Conservation (phyloP, 2,329 filamentous ascomycete genomes). For the Aspergillus ochraceus region DNA sequence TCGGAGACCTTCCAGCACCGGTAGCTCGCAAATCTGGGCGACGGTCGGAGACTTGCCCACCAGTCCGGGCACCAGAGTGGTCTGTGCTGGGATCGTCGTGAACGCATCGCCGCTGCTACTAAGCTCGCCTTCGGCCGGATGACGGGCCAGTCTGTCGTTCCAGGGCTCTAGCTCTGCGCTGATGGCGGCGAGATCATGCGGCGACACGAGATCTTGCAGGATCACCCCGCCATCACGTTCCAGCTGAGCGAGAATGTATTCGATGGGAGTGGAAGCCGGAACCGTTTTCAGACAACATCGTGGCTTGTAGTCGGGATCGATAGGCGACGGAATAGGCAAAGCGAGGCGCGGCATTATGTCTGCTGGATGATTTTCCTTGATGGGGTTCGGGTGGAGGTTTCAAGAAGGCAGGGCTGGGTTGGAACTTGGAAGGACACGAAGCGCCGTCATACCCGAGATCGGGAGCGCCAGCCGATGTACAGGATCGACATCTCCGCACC, state of each 20-base stretch:
- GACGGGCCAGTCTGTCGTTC: slow-evolving; percentile 5
- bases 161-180: slow-evolving; percentile 19
- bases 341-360: slow-evolving; percentile 8
- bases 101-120: slow-evolving; percentile 5
- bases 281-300: slow-evolving; percentile 21
- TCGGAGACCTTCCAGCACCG: slow-evolving; percentile 25
- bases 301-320: slow-evolving; percentile 10
- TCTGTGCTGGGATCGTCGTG: slow-evolving; percentile 26
- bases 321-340: slow-evolving; percentile 9
- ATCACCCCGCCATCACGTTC: slow-evolving; percentile 36
- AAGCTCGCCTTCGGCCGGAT: slow-evolving; percentile 2
- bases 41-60: slow-evolving; percentile 32
- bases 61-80: slow-evolving; percentile 25
- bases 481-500: neutral
- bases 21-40: slow-evolving; percentile 23
- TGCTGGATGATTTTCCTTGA: neutral
- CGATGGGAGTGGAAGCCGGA: slow-evolving; percentile 25
- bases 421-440: no score
- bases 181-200: slow-evolving; percentile 25
- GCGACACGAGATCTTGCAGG: slow-evolving; percentile 27
- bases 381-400: no score
- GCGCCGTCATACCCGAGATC: neutral
- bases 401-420: no score
- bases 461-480: neutral
- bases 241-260: slow-evolving; percentile 31